These are phyloP conservation scores for Tephrocybe sp. DNA, from an alignment of 768 basidiomycete species.

Conservation along the genomic window DNA sequence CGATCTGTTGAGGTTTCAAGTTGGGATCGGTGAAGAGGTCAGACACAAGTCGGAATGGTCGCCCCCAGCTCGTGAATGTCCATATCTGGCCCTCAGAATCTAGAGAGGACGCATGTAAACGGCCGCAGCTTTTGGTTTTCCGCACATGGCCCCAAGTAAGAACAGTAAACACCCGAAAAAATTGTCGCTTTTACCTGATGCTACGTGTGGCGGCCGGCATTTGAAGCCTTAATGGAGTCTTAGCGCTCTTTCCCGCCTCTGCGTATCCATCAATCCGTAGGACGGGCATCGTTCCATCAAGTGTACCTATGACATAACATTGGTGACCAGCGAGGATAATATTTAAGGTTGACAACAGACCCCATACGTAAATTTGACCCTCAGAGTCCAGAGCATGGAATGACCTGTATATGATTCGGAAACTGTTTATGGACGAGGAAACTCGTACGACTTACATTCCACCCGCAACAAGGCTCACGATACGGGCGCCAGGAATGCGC, in stretches of 20 bases:
- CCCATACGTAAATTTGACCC: slow-evolving; percentile 80
- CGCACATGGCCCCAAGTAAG: slow-evolving; percentile 5
- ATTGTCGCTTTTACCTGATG: slow-evolving; percentile 50
- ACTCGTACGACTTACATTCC: slow-evolving; percentile 60
- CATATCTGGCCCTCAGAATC: slow-evolving; percentile 61
- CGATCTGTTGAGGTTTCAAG: slow-evolving; percentile 53
- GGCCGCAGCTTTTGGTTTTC: slow-evolving; percentile 59
- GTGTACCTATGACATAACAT: slow-evolving; percentile 45
- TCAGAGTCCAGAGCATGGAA: slow-evolving; percentile 82
- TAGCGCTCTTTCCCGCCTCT: slow-evolving; percentile 45
- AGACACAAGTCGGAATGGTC: slow-evolving; percentile 64
- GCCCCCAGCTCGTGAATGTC: slow-evolving; percentile 77
- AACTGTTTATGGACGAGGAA: slow-evolving; percentile 1
- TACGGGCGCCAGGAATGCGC: slow-evolving; percentile 52
- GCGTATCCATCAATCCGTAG: slow-evolving; percentile 56
- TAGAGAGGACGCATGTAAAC: slow-evolving; percentile 66
- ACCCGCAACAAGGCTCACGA: slow-evolving; percentile 74
- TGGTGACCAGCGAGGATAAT: slow-evolving; percentile 5
- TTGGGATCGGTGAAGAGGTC: slow-evolving; percentile 44
- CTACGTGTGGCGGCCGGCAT: slow-evolving; percentile 58
- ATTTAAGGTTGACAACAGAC: slow-evolving; percentile 33
- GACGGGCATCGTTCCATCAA: slow-evolving; percentile 45
- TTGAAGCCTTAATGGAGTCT: slow-evolving; percentile 52
- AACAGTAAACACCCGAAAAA: not conserved
- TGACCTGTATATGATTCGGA: slow-evolving; percentile 48